Evolutionary conservation across 768 basidiomycete species (phyloP), one percentile per base, ranked within the genome.

Genomic region (Rhodotorula taiwanensis): DNA sequence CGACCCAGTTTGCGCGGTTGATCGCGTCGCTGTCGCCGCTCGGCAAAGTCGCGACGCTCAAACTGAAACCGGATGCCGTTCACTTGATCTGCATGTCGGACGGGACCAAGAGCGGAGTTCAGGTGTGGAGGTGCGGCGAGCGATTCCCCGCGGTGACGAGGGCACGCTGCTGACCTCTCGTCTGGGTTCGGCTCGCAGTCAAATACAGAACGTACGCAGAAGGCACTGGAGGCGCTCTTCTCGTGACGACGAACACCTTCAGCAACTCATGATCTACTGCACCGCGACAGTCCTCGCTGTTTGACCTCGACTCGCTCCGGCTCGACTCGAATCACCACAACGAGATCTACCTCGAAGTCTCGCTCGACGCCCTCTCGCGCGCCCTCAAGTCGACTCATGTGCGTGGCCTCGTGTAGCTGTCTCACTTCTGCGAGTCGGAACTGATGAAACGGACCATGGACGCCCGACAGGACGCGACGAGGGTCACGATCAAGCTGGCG

Each of bases 291-390:
- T 43, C 50, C 31, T 55, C 67, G 3, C 59, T 69, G 36, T 69
- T 69, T 41, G 23, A 51, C 15, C 88, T 90, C 76, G 80, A 79
- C 3, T 79, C 83, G 64, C 89, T 91, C 74, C 84, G 88, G 48
- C 89, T 93, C 71, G 86, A 91, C 72, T 91, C 89, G 27, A 90
- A 90, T 71, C 81, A 87, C 5, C 78, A 82, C 36, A 90, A 93
- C 75, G 83, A 85, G 70, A 92, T 93, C 64, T 85, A 85, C 5
- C 76, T 91, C 70, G 76, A 81, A n/a, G 76, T 92, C 31, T 79
- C 83, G 4, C 80, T 86, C 9, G 89, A 89, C 60, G 84, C 88
- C 0, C 80, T 93, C 4, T 80, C 87, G 16, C 81, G 82, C 0
- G 87, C 87, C 0, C 80, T 93, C 47, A 64, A 56, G 34, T 62